Percentiles rank a stretch among this genome's conserved stretches.
Evolutionary conservation across 2,329 filamentous ascomycete genomes (phyloP).

Genomic region (Colletotrichum sp.): DNA sequence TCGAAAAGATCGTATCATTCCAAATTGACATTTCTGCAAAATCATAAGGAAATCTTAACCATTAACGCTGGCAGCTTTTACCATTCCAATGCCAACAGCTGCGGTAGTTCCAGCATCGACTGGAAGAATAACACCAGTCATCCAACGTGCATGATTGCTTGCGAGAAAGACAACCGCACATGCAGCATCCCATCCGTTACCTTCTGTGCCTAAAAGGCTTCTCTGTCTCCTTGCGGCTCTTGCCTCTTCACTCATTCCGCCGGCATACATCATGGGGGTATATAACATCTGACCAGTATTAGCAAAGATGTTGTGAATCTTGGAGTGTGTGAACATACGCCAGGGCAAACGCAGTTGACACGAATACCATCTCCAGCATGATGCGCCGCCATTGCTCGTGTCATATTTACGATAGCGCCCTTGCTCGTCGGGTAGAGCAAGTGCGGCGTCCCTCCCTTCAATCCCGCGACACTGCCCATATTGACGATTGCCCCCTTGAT

Average conservation of each 20-base stretch:
- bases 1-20: background rate
- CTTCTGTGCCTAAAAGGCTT: slow-evolving; percentile 45
- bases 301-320: background rate
- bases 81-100: slow-evolving; percentile 25
- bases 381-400: slow-evolving; percentile 48
- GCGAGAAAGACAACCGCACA: slow-evolving; percentile 43
- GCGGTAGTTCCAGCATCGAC: slow-evolving; percentile 48
- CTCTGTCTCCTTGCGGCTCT: slow-evolving; percentile 40
- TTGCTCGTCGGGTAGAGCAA: slow-evolving; percentile 46
- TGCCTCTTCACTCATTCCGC: slow-evolving; percentile 43
- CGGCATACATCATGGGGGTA: slow-evolving; percentile 49
- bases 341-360: slow-evolving; percentile 46
- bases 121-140: slow-evolving; percentile 44
- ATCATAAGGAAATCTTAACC: slow-evolving; percentile 11
- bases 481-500: slow-evolving; percentile 62
- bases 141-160: slow-evolving; percentile 46
- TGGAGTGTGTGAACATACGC: slow-evolving; percentile 34
- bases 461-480: slow-evolving; percentile 65
- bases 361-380: slow-evolving; percentile 34
- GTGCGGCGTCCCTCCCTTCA: slow-evolving; percentile 44
- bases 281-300: slow-evolving; percentile 42
- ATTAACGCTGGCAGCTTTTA: slow-evolving; percentile 30
- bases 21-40: background rate
- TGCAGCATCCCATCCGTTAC: slow-evolving; percentile 48
- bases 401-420: slow-evolving; percentile 50